These are phyloP conservation scores for Babesia ovis DNA, from an alignment of 169 alveolate genomes.

Conservation along the genomic window DNA sequence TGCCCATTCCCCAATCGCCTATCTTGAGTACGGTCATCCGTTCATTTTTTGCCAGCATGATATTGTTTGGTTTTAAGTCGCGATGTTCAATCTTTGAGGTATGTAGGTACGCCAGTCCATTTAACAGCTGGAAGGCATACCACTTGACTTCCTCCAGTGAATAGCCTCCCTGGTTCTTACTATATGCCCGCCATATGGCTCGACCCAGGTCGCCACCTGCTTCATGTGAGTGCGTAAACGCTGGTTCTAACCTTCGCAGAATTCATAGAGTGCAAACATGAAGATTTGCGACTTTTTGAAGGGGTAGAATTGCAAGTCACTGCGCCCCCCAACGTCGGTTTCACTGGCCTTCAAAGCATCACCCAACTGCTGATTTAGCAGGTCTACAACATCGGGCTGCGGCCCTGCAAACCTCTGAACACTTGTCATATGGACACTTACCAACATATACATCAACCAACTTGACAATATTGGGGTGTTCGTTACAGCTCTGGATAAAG, in stretches of 20 bases:
- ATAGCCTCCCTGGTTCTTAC: slow-evolving; percentile 72
- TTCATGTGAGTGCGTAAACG: neutral
- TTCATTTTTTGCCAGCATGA: slow-evolving; percentile 78
- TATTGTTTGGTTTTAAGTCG: slow-evolving; percentile 89
- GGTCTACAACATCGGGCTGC: slow-evolving; percentile 43
- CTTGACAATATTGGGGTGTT: slow-evolving; percentile 76
- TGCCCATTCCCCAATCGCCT: slow-evolving; percentile 89
- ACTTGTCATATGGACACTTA: neutral
- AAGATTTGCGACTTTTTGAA: slow-evolving; percentile 70
- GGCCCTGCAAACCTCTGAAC: slow-evolving; percentile 18
- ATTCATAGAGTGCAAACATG: slow-evolving; percentile 84
- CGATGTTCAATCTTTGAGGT: slow-evolving; percentile 87
- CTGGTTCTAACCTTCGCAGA: slow-evolving; percentile 76
- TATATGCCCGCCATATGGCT: slow-evolving; percentile 34
- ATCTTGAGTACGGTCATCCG: slow-evolving; percentile 79
- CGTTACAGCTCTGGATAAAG: slow-evolving; percentile 59
- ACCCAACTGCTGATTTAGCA: slow-evolving; percentile 47
- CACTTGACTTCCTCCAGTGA: slow-evolving; percentile 81
- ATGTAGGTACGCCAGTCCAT: slow-evolving; percentile 96
- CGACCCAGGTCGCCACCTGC: slow-evolving; percentile 69
- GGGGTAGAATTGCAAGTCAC: slow-evolving; percentile 56
- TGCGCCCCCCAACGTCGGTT: slow-evolving; percentile 11
- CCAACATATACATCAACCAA: slow-evolving; percentile 77
- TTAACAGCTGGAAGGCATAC: slow-evolving; percentile 90
- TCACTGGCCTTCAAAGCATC: slow-evolving; percentile 21